Evolutionary conservation across 1,284 basidiomycete genomes (phyloP).

Genomic region (Cystobasidium pallidum): DNA sequence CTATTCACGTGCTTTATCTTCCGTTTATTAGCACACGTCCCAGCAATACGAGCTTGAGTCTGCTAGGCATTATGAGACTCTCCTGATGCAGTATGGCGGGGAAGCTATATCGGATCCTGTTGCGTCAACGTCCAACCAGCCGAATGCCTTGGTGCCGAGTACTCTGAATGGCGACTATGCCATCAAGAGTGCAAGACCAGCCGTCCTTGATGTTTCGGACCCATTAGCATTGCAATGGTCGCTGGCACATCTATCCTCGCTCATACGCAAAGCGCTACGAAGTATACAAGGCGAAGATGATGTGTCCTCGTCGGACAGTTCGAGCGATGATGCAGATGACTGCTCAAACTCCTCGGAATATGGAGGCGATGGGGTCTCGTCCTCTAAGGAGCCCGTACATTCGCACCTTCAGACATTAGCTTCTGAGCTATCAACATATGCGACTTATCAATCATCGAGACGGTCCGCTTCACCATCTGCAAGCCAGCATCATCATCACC

Average conservation of each 20-base stretch:
- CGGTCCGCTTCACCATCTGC: not conserved
- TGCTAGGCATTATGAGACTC: conserved; percentile 84
- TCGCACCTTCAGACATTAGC: not conserved
- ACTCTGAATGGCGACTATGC: conserved; percentile 1
- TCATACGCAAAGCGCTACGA: conserved; percentile 72
- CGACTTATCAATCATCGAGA: not conserved
- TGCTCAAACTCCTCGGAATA: conserved; percentile 32
- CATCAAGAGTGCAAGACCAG: not conserved
- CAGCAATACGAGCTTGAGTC: conserved; percentile 88
- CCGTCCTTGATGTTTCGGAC: conserved; percentile 1
- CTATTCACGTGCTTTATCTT: conserved; percentile 1
- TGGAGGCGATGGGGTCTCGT: conserved; percentile 2
- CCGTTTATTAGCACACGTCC: conserved; percentile 70
- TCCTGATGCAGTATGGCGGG: conserved; percentile 62
- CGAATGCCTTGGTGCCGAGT: not conserved
- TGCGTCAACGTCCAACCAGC: not conserved
- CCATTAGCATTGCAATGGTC: conserved; percentile 58
- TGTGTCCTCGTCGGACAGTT: conserved; percentile 43
- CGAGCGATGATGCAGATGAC: conserved; percentile 28
- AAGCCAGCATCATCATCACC: not conserved
- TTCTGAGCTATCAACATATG: not conserved
- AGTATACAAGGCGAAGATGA: conserved; percentile 70
- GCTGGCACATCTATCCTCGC: conserved; percentile 70
- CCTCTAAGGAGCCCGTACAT: not conserved
- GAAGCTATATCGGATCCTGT: conserved; percentile 1